Evolutionary conservation across 495 filamentous ascomycete genomes (phyloP), one percentile per base, ranked within the genome.

Genomic region (Acidomyces sp.): DNA sequence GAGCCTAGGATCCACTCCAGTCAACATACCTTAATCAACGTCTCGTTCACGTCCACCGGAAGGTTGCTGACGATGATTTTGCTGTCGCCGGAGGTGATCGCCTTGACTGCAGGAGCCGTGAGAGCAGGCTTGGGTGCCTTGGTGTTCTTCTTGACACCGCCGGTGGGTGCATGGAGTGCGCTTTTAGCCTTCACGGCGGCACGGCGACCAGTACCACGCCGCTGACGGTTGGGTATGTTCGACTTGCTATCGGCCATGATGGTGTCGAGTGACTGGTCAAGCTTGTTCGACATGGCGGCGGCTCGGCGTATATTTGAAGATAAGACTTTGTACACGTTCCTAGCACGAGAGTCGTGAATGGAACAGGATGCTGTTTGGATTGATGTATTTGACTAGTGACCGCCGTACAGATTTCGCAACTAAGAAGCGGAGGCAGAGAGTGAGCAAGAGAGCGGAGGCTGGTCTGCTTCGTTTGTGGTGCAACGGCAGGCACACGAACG

Each of bases 21-120:
- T 80, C 76, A 84, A 96, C 90, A 86, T 97, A 97, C 90, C 92
- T 96, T 95, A 69, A 97, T 86, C 76, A 85, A 82, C 62, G 58
- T 65, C 69, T 95, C 90, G 67, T 73, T 80, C 62, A 97, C 85
- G 79, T 97, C 90, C 66, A 73, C 70, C 58, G 90, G 90, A 85
- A 97, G 70, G 68, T 87, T 87, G 77, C 82, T 92, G 63, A 97
- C 86, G 62, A 93, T 78, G 67, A 96, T 90, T 66, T 95, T 96
- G 71, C 84, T 86, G 40, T 85, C 84, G 56, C 73, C 74, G 34
- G 62, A 48, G 35, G 57, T 65, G 45, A 69, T 57, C 45, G 66
- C 59, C 25, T 72, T 68, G 44, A 77, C 78, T 51, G 71, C 75
- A 35, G 85, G 74, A 16, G 53, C 41, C 2, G 32, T 39, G 18